These are phyloP conservation scores for Hymenoscyphus fructigenus DNA, from an alignment of 2,329 filamentous ascomycete species.

Conservation along the genomic window DNA sequence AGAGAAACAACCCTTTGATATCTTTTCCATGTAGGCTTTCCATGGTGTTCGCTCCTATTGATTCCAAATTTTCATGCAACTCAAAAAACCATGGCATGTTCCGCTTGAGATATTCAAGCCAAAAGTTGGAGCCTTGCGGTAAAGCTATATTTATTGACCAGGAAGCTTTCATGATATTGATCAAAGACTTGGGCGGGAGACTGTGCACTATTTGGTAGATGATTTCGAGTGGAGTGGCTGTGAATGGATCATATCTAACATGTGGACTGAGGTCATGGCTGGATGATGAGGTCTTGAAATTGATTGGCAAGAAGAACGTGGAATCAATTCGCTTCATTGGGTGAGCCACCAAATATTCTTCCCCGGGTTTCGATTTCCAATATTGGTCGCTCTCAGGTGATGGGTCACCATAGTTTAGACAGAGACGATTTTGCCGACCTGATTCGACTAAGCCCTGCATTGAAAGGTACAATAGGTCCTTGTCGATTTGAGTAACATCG, in stretches of 20 bases:
- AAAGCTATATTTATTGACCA: background rate
- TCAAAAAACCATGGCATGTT: background rate
- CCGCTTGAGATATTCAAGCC: background rate
- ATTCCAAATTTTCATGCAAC: background rate
- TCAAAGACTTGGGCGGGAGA: background rate
- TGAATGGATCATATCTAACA: too few species aligned
- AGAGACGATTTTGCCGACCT: background rate
- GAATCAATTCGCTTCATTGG: background rate
- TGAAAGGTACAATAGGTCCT: background rate
- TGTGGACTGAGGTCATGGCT: too few species aligned
- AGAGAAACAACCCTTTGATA: background rate
- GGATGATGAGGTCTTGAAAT: too few species aligned
- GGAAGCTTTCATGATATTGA: background rate
- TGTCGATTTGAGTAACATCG: background rate
- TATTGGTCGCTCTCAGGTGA: background rate
- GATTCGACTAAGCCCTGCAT: background rate
- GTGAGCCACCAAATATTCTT: background rate
- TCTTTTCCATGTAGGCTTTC: background rate
- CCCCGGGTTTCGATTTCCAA: background rate
- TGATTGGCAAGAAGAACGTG: too few species aligned
- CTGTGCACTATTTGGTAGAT: too few species aligned
- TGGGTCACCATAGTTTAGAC: background rate
- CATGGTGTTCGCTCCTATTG: background rate
- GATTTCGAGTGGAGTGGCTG: too few species aligned
- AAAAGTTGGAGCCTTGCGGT: background rate